phyloP scores from a whole-genome alignment of 2,329 filamentous ascomycete species.

The Graphilbum ipis-grandicollis region DNA sequence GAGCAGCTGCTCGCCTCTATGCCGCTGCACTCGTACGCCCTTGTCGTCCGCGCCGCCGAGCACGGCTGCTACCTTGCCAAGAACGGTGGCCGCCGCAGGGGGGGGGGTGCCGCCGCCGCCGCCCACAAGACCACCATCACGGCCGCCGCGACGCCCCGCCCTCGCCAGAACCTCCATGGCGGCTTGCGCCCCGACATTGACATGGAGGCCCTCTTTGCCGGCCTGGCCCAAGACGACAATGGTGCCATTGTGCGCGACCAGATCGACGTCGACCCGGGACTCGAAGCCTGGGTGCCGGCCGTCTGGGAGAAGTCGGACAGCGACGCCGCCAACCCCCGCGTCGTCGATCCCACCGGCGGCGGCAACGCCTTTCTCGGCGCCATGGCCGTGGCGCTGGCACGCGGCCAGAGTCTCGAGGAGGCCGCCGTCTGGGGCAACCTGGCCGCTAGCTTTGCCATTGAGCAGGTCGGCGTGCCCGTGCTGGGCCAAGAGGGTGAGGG shows the following conservation, averaged over 20 bases:
- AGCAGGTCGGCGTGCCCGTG: conserved; percentile 73
- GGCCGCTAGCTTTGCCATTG: conserved; percentile 81
- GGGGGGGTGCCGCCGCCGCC: too few relatives aligned
- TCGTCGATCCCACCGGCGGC: conserved; percentile 86
- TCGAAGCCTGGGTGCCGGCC: conserved; percentile 62
- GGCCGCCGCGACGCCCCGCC: conserved; percentile 10
- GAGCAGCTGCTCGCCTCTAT: conserved; percentile 46
- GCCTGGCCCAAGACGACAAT: conserved; percentile 34
- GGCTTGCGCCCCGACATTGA: conserved; percentile 42
- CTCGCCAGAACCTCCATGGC: conserved; percentile 29
- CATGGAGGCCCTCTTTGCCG: conserved; percentile 44
- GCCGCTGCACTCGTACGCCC: conserved; percentile 45
- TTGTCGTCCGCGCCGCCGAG: conserved; percentile 55
- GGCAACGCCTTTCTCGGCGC: conserved; percentile 74
- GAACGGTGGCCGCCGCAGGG: conserved; percentile 31
- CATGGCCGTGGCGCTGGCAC: conserved; percentile 38
- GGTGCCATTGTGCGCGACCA: conserved; percentile 38
- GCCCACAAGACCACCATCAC: background rate
- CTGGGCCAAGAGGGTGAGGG: conserved; percentile 24
- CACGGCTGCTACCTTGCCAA: conserved; percentile 51
- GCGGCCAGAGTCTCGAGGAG: conserved; percentile 44
- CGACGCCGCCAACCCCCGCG: conserved; percentile 19
- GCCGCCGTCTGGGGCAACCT: conserved; percentile 66
- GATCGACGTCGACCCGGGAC: conserved; percentile 44
- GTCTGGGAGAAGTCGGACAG: conserved; percentile 29